A percentile compares a stretch with the other conserved stretches of the same genome.
phyloP scores from a whole-genome alignment of 2,329 filamentous ascomycete species.

The Geosmithia putterillii region DNA sequence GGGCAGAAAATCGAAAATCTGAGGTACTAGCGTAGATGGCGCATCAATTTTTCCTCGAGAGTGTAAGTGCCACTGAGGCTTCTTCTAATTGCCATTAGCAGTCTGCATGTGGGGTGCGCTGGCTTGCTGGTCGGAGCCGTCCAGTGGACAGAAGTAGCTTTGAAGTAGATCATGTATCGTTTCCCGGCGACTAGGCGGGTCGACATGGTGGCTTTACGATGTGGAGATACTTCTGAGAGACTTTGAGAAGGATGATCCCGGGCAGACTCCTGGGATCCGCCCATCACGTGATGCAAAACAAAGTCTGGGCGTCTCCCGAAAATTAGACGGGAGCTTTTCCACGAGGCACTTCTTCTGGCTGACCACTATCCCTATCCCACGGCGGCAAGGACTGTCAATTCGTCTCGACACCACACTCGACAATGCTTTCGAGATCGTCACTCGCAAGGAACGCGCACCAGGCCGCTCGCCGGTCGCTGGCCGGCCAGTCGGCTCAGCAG shows the following conservation, averaged over 20 bases:
- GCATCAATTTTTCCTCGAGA: conserved; percentile 1
- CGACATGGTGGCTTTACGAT: not conserved
- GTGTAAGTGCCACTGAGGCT: not conserved
- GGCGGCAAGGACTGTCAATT: conserved; percentile 37
- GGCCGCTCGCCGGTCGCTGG: conserved; percentile 43
- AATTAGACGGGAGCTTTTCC: conserved; percentile 30
- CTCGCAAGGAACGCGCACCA: conserved; percentile 46
- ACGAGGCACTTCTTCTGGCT: conserved; percentile 28
- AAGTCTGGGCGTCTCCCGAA: conserved; percentile 17
- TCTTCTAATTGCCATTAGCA: not conserved
- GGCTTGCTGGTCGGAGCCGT: not conserved
- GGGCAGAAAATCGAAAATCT: not conserved
- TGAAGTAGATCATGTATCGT: not conserved
- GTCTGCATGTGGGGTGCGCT: not conserved
- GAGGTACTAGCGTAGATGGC: not conserved
- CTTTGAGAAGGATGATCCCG: not conserved
- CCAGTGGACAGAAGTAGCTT: not conserved
- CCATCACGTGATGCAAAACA: conserved; percentile 22
- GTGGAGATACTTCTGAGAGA: not conserved
- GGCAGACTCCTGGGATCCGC: not conserved
- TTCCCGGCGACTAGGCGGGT: not conserved
- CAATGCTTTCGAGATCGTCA: conserved; percentile 51
- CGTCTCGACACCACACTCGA: conserved; percentile 42
- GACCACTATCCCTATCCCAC: conserved; percentile 18
- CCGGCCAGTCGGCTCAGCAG: conserved; percentile 37